Percentiles rank a stretch among this genome's conserved stretches.
Evolutionary conservation across 2,329 filamentous ascomycete genomes (phyloP).

Genomic region (Fusarium oligoseptatum): DNA sequence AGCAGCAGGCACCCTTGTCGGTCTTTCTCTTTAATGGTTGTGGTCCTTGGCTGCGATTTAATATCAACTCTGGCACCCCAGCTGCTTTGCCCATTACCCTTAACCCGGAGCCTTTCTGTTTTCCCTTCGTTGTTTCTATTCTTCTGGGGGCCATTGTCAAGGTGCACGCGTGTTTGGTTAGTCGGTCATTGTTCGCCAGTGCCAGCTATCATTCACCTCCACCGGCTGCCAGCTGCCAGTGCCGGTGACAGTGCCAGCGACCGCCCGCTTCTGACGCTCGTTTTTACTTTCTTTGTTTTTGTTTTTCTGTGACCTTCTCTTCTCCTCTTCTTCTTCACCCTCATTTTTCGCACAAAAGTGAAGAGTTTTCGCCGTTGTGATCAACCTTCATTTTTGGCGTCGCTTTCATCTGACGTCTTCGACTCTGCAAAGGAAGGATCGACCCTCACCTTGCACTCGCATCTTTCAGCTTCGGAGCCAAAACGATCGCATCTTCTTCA

Average conservation of each 20-base stretch:
- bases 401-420: not conserved
- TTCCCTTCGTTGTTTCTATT: not conserved
- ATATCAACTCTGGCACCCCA: not conserved
- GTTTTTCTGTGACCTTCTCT: not conserved
- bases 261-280: not conserved
- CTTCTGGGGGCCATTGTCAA: not conserved
- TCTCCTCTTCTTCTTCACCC: not conserved
- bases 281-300: constrained; percentile 1
- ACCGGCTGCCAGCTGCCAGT: constrained; percentile 16
- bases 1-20: constrained; percentile 38
- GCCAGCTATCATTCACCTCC: constrained; percentile 14
- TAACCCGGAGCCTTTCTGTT: not conserved
- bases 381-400: not conserved
- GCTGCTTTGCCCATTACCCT: not conserved
- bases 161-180: not conserved
- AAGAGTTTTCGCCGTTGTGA: not conserved
- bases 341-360: constrained; percentile 1
- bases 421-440: constrained; percentile 25
- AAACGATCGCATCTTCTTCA: not conserved
- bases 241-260: constrained; percentile 12
- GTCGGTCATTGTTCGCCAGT: constrained; percentile 10
- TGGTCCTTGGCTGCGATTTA: constrained; percentile 6
- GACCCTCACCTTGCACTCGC: constrained; percentile 1
- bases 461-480: not conserved
- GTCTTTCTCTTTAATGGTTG: constrained; percentile 15